A percentile compares a stretch with the other conserved stretches of the same genome.
Conservation (phyloP, 1,139 yeast genomes). For the Arxiozyma bovina region DNA sequence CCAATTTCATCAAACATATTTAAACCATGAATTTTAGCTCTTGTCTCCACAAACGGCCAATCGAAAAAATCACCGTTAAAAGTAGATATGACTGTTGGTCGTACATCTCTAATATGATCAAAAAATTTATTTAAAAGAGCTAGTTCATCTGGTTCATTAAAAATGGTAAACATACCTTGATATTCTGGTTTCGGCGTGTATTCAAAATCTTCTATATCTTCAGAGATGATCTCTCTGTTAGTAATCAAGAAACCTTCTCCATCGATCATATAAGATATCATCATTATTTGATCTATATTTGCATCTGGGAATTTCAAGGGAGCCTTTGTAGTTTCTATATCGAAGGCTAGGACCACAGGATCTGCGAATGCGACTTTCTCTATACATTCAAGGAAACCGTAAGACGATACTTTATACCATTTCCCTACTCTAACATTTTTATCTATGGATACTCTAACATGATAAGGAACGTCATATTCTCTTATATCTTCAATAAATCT, state of each 20-base stretch:
- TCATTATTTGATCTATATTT: constrained; percentile 89
- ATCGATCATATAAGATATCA: constrained; percentile 98
- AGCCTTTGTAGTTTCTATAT: constrained; percentile 95
- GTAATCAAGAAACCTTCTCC: constrained; percentile 94
- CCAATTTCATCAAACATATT: constrained; percentile 93
- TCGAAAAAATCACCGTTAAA: constrained; percentile 98
- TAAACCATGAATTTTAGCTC: constrained; percentile 75
- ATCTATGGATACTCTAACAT: constrained; percentile 91
- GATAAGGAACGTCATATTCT: constrained; percentile 95
- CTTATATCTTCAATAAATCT: constrained; percentile 68
- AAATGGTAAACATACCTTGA: constrained; percentile 81
- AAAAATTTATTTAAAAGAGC: constrained; percentile 67
- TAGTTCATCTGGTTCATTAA: constrained; percentile 82
- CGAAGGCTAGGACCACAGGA: constrained; percentile 93
- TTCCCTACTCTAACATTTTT: constrained; percentile 80
- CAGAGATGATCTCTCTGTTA: constrained; percentile 85
- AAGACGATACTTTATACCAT: constrained; percentile 82
- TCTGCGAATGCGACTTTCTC: constrained; percentile 91
- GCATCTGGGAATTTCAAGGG: constrained; percentile 95
- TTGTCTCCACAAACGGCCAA: constrained; percentile 95
- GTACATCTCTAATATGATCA: constrained; percentile 79
- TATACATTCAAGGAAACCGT: constrained; percentile 45
- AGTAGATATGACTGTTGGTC: constrained; percentile 93
- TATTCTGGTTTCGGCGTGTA: constrained; percentile 96
- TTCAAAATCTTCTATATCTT: constrained; percentile 93